These are phyloP conservation scores for Solanum infundibuliforme DNA, from an alignment of 257 asterid genomes.

Conservation along the genomic window DNA sequence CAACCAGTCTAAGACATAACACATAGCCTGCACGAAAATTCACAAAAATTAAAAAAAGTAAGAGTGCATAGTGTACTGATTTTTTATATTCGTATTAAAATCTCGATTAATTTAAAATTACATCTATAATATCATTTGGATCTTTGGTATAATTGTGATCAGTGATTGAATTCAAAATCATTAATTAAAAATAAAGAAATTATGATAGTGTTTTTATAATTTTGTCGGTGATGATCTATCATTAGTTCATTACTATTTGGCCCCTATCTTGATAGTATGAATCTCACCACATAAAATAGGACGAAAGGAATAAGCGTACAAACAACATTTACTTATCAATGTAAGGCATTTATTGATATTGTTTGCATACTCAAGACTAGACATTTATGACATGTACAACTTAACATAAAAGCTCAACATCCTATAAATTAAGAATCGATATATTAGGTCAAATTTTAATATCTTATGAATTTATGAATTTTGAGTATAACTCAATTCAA, in stretches of 20 bases:
- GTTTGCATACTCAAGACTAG: background rate
- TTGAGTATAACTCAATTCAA: background rate
- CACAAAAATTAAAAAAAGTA: background rate
- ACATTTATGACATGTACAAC: background rate
- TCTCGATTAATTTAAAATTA: background rate
- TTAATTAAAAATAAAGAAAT: background rate
- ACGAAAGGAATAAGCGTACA: background rate
- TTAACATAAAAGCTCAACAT: background rate
- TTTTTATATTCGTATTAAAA: background rate
- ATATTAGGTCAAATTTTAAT: background rate
- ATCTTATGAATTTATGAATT: background rate
- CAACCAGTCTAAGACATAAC: background rate
- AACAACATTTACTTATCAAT: background rate
- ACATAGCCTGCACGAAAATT: background rate
- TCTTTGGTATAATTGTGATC: background rate
- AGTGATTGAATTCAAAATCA: background rate
- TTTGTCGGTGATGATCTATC: background rate
- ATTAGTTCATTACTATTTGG: background rate
- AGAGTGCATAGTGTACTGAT: background rate
- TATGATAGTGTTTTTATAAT: fast-evolving
- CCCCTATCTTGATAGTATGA: background rate
- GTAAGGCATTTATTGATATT: background rate
- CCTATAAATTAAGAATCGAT: background rate
- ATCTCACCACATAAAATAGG: background rate
- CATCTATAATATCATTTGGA: background rate